These are phyloP conservation scores for Circinella minor DNA, from an alignment of 371 early-diverging fungal species.

Conservation along the genomic window DNA sequence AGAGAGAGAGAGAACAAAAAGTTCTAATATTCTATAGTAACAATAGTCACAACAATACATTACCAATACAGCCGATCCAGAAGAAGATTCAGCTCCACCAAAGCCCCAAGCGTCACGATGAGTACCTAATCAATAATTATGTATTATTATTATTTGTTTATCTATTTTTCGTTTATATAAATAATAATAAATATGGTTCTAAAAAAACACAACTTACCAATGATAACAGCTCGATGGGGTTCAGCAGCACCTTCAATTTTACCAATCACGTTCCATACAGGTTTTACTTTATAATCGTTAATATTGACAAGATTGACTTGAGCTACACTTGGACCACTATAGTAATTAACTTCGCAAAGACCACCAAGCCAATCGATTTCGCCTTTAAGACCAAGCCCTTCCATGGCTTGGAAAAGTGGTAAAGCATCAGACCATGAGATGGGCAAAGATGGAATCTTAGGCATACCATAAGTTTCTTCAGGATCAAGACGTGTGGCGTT, in stretches of 20 bases:
- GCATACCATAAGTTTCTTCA: conserved; percentile 48
- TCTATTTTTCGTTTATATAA: too few species aligned
- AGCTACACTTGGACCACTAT: conserved; percentile 57
- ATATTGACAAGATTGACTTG: conserved; percentile 57
- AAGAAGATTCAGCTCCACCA: conserved; percentile 66
- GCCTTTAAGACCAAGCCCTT: conserved; percentile 44
- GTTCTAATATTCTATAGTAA: background rate
- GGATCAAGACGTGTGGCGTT: conserved; percentile 56
- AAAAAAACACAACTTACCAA: conserved; percentile 36
- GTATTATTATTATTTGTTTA: conserved; percentile 2
- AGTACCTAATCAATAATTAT: conserved; percentile 41
- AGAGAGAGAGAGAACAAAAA: background rate
- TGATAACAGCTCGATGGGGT: conserved; percentile 57
- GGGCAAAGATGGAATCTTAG: conserved; percentile 69
- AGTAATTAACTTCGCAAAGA: conserved; percentile 50
- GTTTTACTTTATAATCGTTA: conserved; percentile 52
- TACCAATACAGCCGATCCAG: conserved; percentile 66
- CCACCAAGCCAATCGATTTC: conserved; percentile 53
- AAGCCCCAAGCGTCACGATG: conserved; percentile 73
- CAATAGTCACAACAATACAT: too few species aligned
- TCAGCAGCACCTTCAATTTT: conserved; percentile 61
- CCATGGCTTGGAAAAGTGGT: conserved; percentile 53
- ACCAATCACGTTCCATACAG: conserved; percentile 70
- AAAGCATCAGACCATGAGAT: conserved; percentile 69
- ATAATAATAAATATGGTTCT: too few species aligned